Conservation (phyloP, 371 early-diverging fungal species). For the Lichtheimia corymbifera region DNA sequence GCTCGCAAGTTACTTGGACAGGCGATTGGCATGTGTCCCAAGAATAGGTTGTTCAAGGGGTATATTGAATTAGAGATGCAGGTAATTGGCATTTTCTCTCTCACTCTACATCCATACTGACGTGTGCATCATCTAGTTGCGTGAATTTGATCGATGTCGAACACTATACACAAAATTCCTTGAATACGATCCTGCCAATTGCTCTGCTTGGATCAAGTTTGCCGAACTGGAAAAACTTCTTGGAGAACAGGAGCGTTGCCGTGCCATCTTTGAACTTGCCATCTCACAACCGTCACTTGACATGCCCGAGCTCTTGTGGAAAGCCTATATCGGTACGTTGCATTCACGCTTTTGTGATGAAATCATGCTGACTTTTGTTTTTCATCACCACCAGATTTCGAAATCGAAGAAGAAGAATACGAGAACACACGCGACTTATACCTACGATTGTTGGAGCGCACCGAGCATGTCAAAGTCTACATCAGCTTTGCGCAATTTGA, state of each 20-base stretch:
- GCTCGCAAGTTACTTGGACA: slow-evolving; percentile 88
- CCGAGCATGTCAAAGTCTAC: slow-evolving; percentile 97
- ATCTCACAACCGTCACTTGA: slow-evolving; percentile 84
- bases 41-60: slow-evolving; percentile 86
- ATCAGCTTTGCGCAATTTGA: slow-evolving; percentile 94
- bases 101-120: neutral
- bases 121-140: slow-evolving; percentile 47
- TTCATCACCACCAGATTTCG: slow-evolving; percentile 71
- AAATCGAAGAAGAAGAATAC: slow-evolving; percentile 81
- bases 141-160: slow-evolving; percentile 95
- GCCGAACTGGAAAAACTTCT: slow-evolving; percentile 86
- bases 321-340: slow-evolving; percentile 79
- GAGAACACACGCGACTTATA: slow-evolving; percentile 80
- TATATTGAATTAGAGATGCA: slow-evolving; percentile 95
- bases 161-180: slow-evolving; percentile 87
- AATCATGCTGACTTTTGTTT: neutral
- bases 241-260: slow-evolving; percentile 85
- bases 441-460: slow-evolving; percentile 80
- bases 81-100: slow-evolving; percentile 19
- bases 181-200: slow-evolving; percentile 82
- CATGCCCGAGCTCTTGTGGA: slow-evolving; percentile 98
- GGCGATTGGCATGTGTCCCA: slow-evolving; percentile 86
- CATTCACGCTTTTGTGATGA: neutral
- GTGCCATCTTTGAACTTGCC: slow-evolving; percentile 90
- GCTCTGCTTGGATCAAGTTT: slow-evolving; percentile 94